Percentiles rank a stretch among this genome's conserved stretches.
phyloP scores from a whole-genome alignment of 2,329 filamentous ascomycete species.

The Fusarium pilosicola region DNA sequence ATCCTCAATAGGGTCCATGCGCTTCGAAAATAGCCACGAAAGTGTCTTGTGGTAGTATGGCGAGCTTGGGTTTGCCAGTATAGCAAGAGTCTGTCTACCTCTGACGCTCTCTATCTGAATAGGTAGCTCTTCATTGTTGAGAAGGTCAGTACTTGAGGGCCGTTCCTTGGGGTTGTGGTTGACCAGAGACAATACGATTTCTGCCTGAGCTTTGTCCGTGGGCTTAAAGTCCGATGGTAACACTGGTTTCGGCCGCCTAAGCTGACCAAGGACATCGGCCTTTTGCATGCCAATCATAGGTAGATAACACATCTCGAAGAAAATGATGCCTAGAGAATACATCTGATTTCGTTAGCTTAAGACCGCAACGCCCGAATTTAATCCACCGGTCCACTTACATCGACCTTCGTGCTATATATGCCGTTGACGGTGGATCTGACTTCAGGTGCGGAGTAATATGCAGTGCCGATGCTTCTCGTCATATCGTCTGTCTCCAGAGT shows the following conservation, averaged over 20 bases:
- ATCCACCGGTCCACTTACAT: constrained; percentile 63
- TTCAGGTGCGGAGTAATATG: constrained; percentile 93
- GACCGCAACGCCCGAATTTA: background rate
- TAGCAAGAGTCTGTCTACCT: constrained; percentile 82
- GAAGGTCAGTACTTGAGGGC: constrained; percentile 82
- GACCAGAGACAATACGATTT: constrained; percentile 82
- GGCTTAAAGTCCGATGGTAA: constrained; percentile 79
- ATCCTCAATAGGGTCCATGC: constrained; percentile 82
- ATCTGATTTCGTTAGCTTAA: constrained; percentile 63
- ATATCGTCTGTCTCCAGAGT: constrained; percentile 67
- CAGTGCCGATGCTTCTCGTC: constrained; percentile 78
- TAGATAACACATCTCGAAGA: constrained; percentile 94
- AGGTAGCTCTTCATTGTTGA: constrained; percentile 87
- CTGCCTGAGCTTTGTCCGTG: constrained; percentile 76
- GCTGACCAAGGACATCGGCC: constrained; percentile 70
- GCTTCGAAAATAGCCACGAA: constrained; percentile 81
- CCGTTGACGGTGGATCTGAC: constrained; percentile 79
- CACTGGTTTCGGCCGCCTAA: constrained; percentile 73
- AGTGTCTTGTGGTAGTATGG: constrained; percentile 92
- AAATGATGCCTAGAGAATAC: constrained; percentile 97
- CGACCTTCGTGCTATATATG: constrained; percentile 91
- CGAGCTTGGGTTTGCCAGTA: constrained; percentile 82
- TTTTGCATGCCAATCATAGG: constrained; percentile 74
- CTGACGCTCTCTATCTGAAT: constrained; percentile 94
- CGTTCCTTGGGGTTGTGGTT: constrained; percentile 84